Base-by-base conservation (phyloP, 192 early-diverging fungal species). In the Coemansia sp. region DNA sequence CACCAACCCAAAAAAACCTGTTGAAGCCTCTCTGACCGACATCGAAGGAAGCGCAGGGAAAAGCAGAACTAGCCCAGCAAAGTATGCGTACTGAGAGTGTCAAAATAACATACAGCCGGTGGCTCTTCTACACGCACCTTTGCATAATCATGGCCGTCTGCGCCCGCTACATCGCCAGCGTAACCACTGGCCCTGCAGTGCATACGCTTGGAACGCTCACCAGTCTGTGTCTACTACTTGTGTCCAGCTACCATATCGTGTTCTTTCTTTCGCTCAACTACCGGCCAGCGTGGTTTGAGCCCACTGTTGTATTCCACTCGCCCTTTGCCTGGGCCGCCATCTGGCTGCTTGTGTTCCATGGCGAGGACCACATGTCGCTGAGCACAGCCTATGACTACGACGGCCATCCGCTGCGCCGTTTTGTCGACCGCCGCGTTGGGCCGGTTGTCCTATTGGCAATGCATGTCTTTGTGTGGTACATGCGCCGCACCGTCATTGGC, bases 401-500 rank as follows among this genome's bases (percentile, higher is more conserved):
- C 30, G 64, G 57, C 23, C 21, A 53, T 26, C 68, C 74, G 52
- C 44, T 67, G 33, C 68, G 67, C 10, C 56, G 62, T 0, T 62
- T 65, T 43, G 65, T 81, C 21, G 74, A 76, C 48, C 69, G 71
- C 3, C 67, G 74, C 18, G 67, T 82, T 6, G 71, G 74, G 1
- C 74, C 79, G 0, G 30, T 72, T 21, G 70, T 58, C 4, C 59
- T 82, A 35, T 35, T 73, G 20, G 43, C 70, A 23, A 82, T 82
- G 74, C 79, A 82, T 39, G 59, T 71, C 5, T 82, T 82, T 59
- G 68, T 82, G 38, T 82, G 79, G 76, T 83, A 83, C 55, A 72
- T 63, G 59, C 72, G 81, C 10, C 72, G 81, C 8, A 83, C 81
- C 0, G 81, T 78, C 3, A 77, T 83, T 33, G 81, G 81, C 18